These are phyloP conservation scores for Metrosideros polymorpha DNA, from an alignment of 441 rosid species.

Conservation along the genomic window DNA sequence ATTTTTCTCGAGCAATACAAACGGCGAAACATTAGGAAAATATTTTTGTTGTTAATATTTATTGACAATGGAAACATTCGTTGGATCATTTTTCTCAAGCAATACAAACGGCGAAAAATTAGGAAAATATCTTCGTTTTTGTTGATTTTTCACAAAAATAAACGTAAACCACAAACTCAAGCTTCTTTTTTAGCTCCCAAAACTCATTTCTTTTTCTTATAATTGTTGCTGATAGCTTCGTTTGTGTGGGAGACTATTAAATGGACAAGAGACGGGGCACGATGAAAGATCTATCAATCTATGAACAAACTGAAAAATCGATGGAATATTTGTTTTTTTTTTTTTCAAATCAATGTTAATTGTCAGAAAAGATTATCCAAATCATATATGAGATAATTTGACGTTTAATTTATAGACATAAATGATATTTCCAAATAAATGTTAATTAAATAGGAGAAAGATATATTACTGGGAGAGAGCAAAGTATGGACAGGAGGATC, in stretches of 20 bases:
- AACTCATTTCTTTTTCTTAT: background rate
- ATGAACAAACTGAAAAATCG: background rate
- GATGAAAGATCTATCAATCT: background rate
- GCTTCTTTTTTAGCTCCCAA: background rate
- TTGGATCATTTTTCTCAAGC: background rate
- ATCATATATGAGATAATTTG: background rate
- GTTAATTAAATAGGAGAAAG: background rate
- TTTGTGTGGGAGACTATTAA: background rate
- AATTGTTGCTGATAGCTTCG: background rate
- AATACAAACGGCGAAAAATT: background rate
- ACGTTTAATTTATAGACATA: background rate
- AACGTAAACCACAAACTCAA: no score
- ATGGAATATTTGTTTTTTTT: background rate
- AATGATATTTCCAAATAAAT: background rate
- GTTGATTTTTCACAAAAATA: background rate
- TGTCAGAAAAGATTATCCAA: background rate
- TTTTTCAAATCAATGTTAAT: background rate
- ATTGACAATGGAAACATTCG: no score
- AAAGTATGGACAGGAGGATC: background rate
- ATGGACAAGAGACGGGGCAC: background rate
- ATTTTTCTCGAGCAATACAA: background rate
- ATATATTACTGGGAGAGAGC: background rate
- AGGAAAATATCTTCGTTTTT: background rate
- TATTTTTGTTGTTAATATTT: no score
- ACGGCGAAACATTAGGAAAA: background rate